Percentiles rank a stretch among this genome's conserved stretches.
phyloP scores from a whole-genome alignment of 768 basidiomycete species.

The Termitomyces heimii region DNA sequence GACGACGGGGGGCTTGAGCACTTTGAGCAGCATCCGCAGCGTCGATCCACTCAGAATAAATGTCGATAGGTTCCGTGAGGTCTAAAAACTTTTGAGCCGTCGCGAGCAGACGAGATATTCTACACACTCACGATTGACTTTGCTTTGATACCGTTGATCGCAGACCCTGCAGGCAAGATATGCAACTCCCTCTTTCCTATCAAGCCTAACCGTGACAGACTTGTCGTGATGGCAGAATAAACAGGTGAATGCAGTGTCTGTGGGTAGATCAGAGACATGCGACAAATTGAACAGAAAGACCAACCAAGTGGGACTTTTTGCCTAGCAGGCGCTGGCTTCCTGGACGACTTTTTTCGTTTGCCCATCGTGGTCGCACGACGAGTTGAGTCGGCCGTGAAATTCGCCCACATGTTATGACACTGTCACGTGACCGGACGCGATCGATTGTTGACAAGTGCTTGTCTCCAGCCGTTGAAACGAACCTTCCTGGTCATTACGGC shows the following conservation, averaged over 20 bases:
- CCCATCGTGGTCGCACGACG: conserved; percentile 49
- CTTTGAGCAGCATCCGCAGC: conserved; percentile 79
- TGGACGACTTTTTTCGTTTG: conserved; percentile 86
- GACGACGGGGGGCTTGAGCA: conserved; percentile 45
- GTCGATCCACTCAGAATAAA: conserved; percentile 91
- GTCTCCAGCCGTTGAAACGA: background rate
- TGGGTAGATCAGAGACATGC: background rate
- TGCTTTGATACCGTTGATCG: conserved; percentile 83
- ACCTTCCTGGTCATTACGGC: background rate
- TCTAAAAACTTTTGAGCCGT: conserved; percentile 38
- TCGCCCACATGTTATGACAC: conserved; percentile 3
- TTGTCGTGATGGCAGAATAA: conserved; percentile 89
- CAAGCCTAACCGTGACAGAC: conserved; percentile 79
- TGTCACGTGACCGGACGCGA: conserved; percentile 29
- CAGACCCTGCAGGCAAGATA: conserved; percentile 80
- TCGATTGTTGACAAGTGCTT: conserved; percentile 13
- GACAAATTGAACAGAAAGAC: conserved; percentile 14
- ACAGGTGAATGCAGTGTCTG: conserved; percentile 83
- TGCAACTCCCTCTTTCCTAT: conserved; percentile 80
- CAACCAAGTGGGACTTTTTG: conserved; percentile 71
- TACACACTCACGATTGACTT: conserved; percentile 65
- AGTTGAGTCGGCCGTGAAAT: background rate
- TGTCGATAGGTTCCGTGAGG: conserved; percentile 82
- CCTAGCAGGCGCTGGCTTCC: conserved; percentile 66
- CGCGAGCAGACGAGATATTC: conserved; percentile 1